Percentiles rank a stretch among this genome's conserved stretches.
phyloP scores from a whole-genome alignment of 129 eudicot species.

The Flaveria robusta region DNA sequence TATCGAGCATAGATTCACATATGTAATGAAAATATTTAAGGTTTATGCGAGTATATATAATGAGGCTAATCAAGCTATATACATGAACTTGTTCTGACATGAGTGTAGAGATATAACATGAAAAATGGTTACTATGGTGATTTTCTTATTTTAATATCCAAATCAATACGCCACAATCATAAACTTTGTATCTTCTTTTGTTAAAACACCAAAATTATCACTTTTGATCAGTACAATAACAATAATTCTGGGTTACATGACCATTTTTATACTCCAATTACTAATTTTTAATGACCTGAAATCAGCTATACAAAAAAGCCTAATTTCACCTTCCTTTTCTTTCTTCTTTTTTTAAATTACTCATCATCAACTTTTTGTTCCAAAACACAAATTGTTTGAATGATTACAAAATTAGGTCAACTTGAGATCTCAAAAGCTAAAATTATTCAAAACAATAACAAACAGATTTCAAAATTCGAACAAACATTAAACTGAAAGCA shows the following conservation, averaged over 20 bases:
- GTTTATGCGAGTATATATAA: neutral
- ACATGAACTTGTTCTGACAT: neutral
- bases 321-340: neutral
- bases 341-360: no score
- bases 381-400: neutral
- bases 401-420: neutral
- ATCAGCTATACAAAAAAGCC: neutral
- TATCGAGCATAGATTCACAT: neutral
- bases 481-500: neutral
- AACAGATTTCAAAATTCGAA: no score
- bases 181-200: neutral
- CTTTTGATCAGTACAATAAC: neutral
- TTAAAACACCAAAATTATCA: neutral
- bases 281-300: neutral
- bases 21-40: neutral
- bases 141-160: neutral
- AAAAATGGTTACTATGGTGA: neutral
- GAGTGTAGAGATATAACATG: neutral
- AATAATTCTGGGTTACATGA: neutral
- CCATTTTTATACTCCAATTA: neutral
- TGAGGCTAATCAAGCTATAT: neutral
- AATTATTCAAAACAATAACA: no score
- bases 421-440: neutral
- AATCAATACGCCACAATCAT: neutral
- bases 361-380: neutral